Conservation (phyloP, 805 yeast genomes). For the Kuraishia floccosa region DNA sequence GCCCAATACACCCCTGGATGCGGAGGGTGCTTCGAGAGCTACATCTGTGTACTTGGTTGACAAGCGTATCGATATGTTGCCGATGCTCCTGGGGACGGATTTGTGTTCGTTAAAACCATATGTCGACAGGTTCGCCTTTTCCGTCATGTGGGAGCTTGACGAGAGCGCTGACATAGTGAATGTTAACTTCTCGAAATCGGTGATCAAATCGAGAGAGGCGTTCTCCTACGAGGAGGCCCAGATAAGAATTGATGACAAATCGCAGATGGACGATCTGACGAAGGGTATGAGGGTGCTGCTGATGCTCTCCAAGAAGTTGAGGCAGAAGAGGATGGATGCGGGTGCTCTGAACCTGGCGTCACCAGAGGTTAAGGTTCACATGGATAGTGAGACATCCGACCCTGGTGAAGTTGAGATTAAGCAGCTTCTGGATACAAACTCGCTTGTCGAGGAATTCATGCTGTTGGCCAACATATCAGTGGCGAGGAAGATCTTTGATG, state of each 20-base stretch:
- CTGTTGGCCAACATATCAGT: constrained; percentile 93
- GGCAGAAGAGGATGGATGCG: constrained; percentile 77
- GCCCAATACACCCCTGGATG: constrained; percentile 83
- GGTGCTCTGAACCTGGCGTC: constrained; percentile 97
- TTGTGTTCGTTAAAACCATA: constrained; percentile 90
- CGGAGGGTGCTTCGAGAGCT: constrained; percentile 95
- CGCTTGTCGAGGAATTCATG: constrained; percentile 97
- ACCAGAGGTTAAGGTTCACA: constrained; percentile 95
- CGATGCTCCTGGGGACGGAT: constrained; percentile 89
- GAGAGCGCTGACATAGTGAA: constrained; percentile 74
- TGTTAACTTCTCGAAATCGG: constrained; percentile 74
- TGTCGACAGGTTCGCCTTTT: constrained; percentile 92
- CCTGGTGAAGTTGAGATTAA: constrained; percentile 94
- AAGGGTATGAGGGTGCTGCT: constrained; percentile 79
- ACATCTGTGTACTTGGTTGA: constrained; percentile 96
- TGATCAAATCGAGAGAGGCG: constrained; percentile 86
- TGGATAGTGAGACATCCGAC: constrained; percentile 95
- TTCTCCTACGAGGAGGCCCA: constrained; percentile 94
- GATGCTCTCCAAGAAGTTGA: constrained; percentile 69
- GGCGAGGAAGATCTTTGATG: constrained; percentile 83
- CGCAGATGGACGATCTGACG: constrained; percentile 75
- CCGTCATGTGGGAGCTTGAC: constrained; percentile 93
- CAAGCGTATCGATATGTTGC: constrained; percentile 97
- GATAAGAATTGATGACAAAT: constrained; percentile 69
- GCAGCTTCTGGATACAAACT: constrained; percentile 79